phyloP scores from a whole-genome alignment of 225 moss, liverwort and hornwort genomes.

The Pleurozium schreberi region DNA sequence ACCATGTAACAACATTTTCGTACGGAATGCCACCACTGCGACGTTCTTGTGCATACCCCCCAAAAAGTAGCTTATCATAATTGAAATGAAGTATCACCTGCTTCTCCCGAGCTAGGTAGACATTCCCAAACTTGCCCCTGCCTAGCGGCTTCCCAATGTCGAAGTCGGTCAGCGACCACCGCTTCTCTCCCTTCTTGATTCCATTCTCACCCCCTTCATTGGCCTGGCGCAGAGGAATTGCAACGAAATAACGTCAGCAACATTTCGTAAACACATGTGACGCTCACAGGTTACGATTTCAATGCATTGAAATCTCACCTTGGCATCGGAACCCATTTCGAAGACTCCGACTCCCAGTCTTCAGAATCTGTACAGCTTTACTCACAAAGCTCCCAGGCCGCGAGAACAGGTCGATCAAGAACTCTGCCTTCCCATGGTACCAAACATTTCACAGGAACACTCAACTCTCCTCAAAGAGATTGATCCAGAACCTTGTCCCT shows the following conservation, averaged over 20 bases:
- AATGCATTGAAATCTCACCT: background rate
- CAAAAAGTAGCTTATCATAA: background rate
- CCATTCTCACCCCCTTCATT: slow-evolving; percentile 10
- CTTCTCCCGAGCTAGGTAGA: slow-evolving; percentile 76
- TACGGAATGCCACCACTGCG: background rate
- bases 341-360: background rate
- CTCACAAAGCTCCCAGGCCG: background rate
- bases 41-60: background rate
- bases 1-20: no score
- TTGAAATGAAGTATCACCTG: background rate
- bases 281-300: background rate
- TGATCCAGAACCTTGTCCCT: background rate
- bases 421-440: background rate
- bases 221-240: background rate
- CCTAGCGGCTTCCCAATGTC: slow-evolving; percentile 81
- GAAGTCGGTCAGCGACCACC: slow-evolving; percentile 71
- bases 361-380: background rate
- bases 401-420: background rate
- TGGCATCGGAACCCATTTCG: slow-evolving; percentile 10
- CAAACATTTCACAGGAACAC: background rate
- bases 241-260: background rate
- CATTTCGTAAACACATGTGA: background rate
- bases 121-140: slow-evolving; percentile 74
- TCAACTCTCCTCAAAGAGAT: background rate
- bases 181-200: slow-evolving; percentile 25